Evolutionary conservation across 345 rosid species (phyloP).

Genomic region (Euphorbia peplus): DNA sequence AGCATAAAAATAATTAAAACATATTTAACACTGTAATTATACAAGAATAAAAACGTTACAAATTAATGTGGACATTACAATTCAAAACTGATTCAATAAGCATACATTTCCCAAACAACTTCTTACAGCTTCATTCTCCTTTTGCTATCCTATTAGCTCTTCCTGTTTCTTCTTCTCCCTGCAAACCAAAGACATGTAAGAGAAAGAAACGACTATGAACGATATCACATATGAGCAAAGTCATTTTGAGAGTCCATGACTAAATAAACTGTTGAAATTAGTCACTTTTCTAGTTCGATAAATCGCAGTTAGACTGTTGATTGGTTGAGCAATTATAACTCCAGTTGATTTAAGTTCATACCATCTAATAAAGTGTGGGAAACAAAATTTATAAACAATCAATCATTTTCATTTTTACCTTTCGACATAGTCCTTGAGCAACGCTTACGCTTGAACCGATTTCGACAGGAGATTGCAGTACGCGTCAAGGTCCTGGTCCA

Average conservation of each 20-base stretch:
- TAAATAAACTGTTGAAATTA: not conserved
- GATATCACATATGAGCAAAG: not conserved
- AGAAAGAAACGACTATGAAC: not conserved
- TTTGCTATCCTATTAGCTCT: slow-evolving; percentile 68
- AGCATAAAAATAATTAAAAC: too few species aligned
- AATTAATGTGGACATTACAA: too few species aligned
- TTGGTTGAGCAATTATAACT: not conserved
- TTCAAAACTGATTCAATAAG: too few species aligned
- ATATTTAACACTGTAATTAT: too few species aligned
- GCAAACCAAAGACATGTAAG: slow-evolving; percentile 19
- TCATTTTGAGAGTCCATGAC: slow-evolving; percentile 1
- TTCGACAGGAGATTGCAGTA: slow-evolving; percentile 90
- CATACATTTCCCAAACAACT: slow-evolving; percentile 66
- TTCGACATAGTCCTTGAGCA: slow-evolving; percentile 85
- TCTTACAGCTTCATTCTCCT: slow-evolving; percentile 69
- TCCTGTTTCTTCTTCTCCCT: slow-evolving; percentile 95
- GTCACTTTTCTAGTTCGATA: not conserved
- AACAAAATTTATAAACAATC: not conserved
- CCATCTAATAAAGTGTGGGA: not conserved
- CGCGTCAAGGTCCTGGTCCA: slow-evolving; percentile 90
- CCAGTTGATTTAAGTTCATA: not conserved
- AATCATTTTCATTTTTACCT: slow-evolving; percentile 43
- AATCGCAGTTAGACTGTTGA: not conserved
- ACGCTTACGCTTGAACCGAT: slow-evolving; percentile 95
- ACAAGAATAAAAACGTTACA: too few species aligned